These are phyloP conservation scores for Hebeloma cylindrosporum DNA, from an alignment of 768 basidiomycete genomes.

Conservation along the genomic window DNA sequence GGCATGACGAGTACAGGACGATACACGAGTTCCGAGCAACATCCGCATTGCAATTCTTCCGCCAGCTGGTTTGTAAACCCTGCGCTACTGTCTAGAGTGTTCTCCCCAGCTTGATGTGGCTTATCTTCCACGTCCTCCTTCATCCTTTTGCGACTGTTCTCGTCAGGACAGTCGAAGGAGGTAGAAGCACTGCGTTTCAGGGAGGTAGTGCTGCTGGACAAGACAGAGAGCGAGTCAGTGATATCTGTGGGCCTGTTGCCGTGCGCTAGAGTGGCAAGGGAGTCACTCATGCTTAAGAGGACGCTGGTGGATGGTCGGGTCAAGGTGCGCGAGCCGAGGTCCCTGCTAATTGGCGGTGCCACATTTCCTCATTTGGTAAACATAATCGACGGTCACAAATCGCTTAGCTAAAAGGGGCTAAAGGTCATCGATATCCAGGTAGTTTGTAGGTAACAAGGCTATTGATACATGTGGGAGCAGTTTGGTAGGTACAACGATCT, in stretches of 20 bases:
- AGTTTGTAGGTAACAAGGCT: background rate
- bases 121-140: slow-evolving; percentile 42
- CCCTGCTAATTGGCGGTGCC: slow-evolving; percentile 28
- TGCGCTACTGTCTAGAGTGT: slow-evolving; percentile 14
- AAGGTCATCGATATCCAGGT: background rate
- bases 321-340: slow-evolving; percentile 24
- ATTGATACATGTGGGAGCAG: slow-evolving; percentile 12
- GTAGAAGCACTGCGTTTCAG: slow-evolving; percentile 64
- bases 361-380: slow-evolving; percentile 30
- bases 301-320: slow-evolving; percentile 18
- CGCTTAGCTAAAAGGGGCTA: background rate
- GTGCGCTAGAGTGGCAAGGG: slow-evolving; percentile 2
- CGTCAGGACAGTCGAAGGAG: slow-evolving; percentile 51
- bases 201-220: slow-evolving; percentile 17
- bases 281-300: slow-evolving; percentile 21
- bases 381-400: slow-evolving; percentile 11
- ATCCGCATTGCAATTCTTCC: slow-evolving; percentile 81
- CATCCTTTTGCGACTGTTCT: slow-evolving; percentile 57
- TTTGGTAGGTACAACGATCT: slow-evolving; percentile 11
- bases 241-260: slow-evolving; percentile 1
- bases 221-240: slow-evolving; percentile 10
- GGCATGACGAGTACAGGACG: slow-evolving; percentile 79
- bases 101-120: slow-evolving; percentile 3
- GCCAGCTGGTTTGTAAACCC: slow-evolving; percentile 60
- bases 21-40: slow-evolving; percentile 81